phyloP scores from a whole-genome alignment of 202 grass and related monocot genomes.

The Zoysia matrella region DNA sequence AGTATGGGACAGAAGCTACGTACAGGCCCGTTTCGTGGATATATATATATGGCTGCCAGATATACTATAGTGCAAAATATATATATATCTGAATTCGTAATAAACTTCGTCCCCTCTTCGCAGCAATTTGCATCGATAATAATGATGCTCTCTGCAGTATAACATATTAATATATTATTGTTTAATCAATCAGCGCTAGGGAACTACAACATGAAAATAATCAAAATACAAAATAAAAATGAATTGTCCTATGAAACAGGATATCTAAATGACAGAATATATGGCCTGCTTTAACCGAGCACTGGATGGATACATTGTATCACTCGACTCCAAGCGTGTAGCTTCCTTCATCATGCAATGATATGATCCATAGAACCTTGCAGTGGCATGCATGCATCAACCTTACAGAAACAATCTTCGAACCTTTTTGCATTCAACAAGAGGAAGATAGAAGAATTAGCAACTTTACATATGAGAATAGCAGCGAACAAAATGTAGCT shows the following conservation, averaged over 20 bases:
- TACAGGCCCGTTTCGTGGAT: no score
- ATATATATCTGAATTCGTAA: no score
- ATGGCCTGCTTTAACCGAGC: background rate
- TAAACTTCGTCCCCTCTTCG: no score
- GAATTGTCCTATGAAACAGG: slow-evolving; percentile 29
- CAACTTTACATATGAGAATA: background rate
- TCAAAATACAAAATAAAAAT: slow-evolving; percentile 24
- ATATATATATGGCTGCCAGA: no score
- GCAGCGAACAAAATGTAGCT: background rate
- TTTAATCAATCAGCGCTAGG: background rate
- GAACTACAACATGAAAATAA: slow-evolving; percentile 12
- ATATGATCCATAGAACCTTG: background rate
- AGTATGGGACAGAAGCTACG: no score
- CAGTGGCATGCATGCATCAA: background rate
- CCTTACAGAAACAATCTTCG: slow-evolving; percentile 48
- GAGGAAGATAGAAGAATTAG: background rate
- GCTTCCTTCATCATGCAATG: background rate
- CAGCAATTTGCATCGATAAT: background rate
- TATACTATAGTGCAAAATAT: no score
- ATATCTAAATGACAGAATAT: slow-evolving; percentile 16
- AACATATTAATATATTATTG: background rate
- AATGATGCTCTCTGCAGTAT: background rate
- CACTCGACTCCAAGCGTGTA: background rate
- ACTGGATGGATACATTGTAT: background rate
- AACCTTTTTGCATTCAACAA: slow-evolving; percentile 40